Evolutionary conservation across 495 filamentous ascomycete species (phyloP).

Genomic region (Immersiella caudata): DNA sequence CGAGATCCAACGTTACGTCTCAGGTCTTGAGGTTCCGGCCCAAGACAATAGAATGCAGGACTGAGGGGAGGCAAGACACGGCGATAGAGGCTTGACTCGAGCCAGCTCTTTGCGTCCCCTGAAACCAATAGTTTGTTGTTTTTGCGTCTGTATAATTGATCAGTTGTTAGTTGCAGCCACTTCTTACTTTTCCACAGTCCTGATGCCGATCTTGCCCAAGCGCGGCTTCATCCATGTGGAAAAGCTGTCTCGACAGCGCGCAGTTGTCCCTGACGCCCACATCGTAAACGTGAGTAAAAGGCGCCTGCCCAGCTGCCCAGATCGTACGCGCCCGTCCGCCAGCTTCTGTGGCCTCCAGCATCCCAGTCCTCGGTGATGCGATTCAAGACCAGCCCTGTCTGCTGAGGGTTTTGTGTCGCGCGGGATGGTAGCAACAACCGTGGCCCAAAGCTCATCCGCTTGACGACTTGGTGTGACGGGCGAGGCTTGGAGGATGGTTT

Average conservation of each 20-base stretch:
- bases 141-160: background rate
- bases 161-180: background rate
- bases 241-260: background rate
- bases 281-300: background rate
- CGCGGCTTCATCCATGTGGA: background rate
- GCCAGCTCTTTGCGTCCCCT: background rate
- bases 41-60: background rate
- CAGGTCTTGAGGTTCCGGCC: background rate
- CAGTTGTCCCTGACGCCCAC: background rate
- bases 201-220: conserved; percentile 7
- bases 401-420: background rate
- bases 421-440: background rate
- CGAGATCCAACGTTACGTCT: conserved; percentile 1
- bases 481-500: background rate
- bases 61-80: background rate
- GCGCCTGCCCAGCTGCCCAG: background rate
- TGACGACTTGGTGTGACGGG: background rate
- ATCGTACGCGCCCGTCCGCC: background rate
- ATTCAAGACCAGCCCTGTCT: background rate
- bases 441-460: background rate
- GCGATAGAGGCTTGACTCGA: background rate
- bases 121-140: conserved; percentile 3
- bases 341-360: background rate
- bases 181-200: background rate
- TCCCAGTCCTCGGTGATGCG: background rate